Percentiles rank a stretch among this genome's conserved stretches.
phyloP scores from a whole-genome alignment of 108 stramenopile species.

The Pseudonitzschia multiseries region DNA sequence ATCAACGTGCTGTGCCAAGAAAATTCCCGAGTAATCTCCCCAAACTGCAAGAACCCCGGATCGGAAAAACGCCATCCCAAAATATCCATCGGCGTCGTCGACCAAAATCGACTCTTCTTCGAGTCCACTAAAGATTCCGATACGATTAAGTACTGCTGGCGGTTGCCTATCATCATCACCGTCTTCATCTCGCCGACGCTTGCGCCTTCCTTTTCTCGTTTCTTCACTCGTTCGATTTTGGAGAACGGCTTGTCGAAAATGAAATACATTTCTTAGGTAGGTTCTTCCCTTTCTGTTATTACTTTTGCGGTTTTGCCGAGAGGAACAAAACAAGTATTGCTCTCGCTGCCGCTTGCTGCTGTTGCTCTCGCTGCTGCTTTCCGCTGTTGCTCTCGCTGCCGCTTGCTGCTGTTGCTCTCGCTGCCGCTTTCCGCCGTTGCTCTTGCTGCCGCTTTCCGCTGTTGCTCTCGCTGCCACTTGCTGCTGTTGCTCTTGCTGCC shows the following conservation, averaged over 20 bases:
- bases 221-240: neutral
- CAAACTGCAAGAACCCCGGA: neutral
- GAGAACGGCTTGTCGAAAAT: neutral
- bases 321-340: neutral
- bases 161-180: neutral
- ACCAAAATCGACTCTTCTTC: neutral
- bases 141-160: neutral
- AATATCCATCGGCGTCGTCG: neutral
- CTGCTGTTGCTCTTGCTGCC: no score
- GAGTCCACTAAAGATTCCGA: neutral
- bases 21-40: constrained; percentile 1
- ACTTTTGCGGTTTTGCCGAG: neutral
- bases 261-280: neutral
- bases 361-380: no score
- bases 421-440: no score
- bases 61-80: neutral
- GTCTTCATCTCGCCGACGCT: neutral
- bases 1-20: neutral
- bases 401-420: no score
- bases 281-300: neutral
- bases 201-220: neutral
- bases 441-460: no score
- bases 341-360: no score
- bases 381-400: no score
- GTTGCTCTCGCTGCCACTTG: no score